These are phyloP conservation scores for Chrysosporium queenslandicum DNA, from an alignment of 2,329 filamentous ascomycete species.

Conservation along the genomic window DNA sequence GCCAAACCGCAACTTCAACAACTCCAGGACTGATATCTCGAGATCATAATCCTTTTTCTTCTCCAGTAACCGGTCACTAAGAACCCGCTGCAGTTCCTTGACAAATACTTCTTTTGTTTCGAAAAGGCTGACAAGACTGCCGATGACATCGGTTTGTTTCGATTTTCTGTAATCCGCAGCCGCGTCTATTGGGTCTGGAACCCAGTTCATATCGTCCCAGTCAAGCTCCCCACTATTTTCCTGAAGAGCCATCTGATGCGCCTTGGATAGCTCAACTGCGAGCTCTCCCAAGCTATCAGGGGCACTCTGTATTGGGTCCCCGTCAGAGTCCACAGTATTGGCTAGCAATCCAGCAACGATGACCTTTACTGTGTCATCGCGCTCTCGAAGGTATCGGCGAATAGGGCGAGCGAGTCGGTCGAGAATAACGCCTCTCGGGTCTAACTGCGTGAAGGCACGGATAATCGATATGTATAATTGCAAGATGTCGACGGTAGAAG, in stretches of 20 bases:
- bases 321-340: slow-evolving; percentile 39
- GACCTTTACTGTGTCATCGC: slow-evolving; percentile 56
- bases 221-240: slow-evolving; percentile 59
- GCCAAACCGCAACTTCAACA: slow-evolving; percentile 81
- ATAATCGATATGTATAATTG: slow-evolving; percentile 59
- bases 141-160: slow-evolving; percentile 82
- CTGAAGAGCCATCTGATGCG: slow-evolving; percentile 34
- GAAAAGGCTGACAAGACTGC: slow-evolving; percentile 76
- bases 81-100: slow-evolving; percentile 79
- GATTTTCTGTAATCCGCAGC: slow-evolving; percentile 84
- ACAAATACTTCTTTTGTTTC: slow-evolving; percentile 88
- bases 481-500: slow-evolving; percentile 57
- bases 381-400: slow-evolving; percentile 51
- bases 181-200: slow-evolving; percentile 85
- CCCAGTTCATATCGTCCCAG: slow-evolving; percentile 89
- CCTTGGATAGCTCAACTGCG: slow-evolving; percentile 42
- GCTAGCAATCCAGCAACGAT: slow-evolving; percentile 55
- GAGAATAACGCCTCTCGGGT: slow-evolving; percentile 55
- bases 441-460: slow-evolving; percentile 52
- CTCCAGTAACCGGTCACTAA: slow-evolving; percentile 67
- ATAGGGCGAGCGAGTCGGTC: slow-evolving; percentile 58
- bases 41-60: slow-evolving; percentile 62
- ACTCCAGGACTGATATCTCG: slow-evolving; percentile 70
- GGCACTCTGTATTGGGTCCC: slow-evolving; percentile 21
- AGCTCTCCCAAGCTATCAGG: slow-evolving; percentile 43